phyloP scores from a whole-genome alignment of 2,329 filamentous ascomycete species.

The Fusarium verrucosum region DNA sequence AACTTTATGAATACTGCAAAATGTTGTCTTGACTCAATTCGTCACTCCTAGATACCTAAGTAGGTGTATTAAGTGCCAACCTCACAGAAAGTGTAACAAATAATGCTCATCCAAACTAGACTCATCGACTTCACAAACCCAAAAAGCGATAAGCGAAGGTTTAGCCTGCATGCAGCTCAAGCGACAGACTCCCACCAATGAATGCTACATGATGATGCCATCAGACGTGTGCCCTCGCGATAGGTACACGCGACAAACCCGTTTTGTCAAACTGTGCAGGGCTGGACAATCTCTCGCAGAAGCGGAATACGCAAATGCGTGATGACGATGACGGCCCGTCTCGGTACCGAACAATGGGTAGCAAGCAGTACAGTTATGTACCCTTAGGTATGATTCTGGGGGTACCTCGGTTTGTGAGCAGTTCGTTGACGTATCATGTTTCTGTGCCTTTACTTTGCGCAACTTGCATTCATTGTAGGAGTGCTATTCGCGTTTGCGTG shows the following conservation, averaged over 20 bases:
- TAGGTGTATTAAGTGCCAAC: no score
- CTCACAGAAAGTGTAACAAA: background rate
- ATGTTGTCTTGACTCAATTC: no score
- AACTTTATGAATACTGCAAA: no score
- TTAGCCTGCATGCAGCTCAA: conserved; percentile 8
- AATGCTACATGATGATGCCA: conserved; percentile 36
- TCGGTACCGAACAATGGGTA: conserved; percentile 39
- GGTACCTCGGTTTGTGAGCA: conserved; percentile 12
- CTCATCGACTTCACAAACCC: conserved; percentile 7
- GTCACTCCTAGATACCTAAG: no score
- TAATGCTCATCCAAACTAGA: conserved; percentile 5
- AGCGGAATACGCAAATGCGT: conserved; percentile 27
- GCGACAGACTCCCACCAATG: background rate
- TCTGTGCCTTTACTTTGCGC: conserved; percentile 3
- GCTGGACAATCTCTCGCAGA: conserved; percentile 22
- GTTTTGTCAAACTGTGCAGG: conserved; percentile 25
- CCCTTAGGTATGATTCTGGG: conserved; percentile 18
- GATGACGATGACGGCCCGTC: conserved; percentile 36
- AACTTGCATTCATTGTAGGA: background rate
- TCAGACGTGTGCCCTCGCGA: conserved; percentile 31
- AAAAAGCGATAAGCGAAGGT: conserved; percentile 31
- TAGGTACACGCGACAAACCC: conserved; percentile 24
- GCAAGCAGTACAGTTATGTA: conserved; percentile 32
- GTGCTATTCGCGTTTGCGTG: conserved; percentile 20
- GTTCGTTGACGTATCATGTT: conserved; percentile 5